These are phyloP conservation scores for Collybia sp. DNA, from an alignment of 768 basidiomycete genomes.

Conservation along the genomic window DNA sequence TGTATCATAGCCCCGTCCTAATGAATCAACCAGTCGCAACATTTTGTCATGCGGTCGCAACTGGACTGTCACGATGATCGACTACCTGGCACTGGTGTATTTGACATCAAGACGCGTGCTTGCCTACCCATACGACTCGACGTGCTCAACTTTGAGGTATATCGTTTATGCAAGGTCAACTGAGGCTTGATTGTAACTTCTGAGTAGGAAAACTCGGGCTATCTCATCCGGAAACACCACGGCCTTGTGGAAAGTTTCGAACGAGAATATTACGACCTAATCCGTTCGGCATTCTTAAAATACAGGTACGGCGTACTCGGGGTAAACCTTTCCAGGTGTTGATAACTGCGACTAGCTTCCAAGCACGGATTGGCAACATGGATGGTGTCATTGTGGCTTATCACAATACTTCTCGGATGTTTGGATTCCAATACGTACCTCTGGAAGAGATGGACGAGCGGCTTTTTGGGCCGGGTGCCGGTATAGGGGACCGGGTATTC, in stretches of 20 bases:
- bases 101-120: conserved; percentile 95
- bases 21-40: conserved; percentile 34
- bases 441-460: conserved; percentile 83
- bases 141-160: conserved; percentile 73
- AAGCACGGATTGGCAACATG: conserved; percentile 96
- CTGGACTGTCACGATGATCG: conserved; percentile 81
- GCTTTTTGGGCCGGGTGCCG: conserved; percentile 56
- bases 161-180: background rate
- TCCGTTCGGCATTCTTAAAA: conserved; percentile 92
- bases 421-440: conserved; percentile 93
- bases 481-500: conserved; percentile 73
- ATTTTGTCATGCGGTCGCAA: conserved; percentile 91
- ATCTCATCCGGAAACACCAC: conserved; percentile 58
- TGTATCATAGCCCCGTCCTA: background rate
- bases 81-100: conserved; percentile 86
- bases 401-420: conserved; percentile 81
- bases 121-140: conserved; percentile 82
- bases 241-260: conserved; percentile 82
- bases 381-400: conserved; percentile 89
- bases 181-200: background rate
- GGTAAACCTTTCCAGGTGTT: conserved; percentile 1
- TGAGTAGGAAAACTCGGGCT: conserved; percentile 70
- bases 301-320: conserved; percentile 52
- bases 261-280: conserved; percentile 90
- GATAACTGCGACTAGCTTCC: conserved; percentile 53